These are phyloP conservation scores for Taxillus chinensis DNA, from an alignment of 164 flowering plant genomes.

Conservation along the genomic window DNA sequence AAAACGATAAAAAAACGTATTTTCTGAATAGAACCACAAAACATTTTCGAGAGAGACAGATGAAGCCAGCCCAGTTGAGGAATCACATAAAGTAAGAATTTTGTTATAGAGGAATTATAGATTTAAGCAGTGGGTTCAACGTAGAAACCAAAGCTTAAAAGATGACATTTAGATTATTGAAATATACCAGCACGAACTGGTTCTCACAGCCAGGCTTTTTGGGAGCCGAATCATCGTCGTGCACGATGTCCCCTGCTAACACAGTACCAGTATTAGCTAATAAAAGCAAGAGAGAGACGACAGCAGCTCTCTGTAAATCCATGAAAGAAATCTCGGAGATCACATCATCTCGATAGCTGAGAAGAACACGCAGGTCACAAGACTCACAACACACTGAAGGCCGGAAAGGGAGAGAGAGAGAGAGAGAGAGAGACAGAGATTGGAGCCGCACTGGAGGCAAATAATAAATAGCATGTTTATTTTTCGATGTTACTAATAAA, in stretches of 20 bases:
- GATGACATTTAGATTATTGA: background rate
- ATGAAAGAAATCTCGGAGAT: slow-evolving; percentile 11
- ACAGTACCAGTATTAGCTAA: slow-evolving; percentile 20
- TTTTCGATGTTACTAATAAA: too few relatives aligned
- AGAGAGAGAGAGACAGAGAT: too few relatives aligned
- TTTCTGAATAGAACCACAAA: background rate
- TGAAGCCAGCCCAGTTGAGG: slow-evolving; percentile 19
- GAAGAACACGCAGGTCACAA: too few relatives aligned
- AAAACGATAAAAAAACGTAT: background rate
- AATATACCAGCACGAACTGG: slow-evolving; percentile 70
- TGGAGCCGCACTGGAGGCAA: too few relatives aligned
- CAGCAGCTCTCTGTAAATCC: slow-evolving; percentile 24
- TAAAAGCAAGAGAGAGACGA: slow-evolving; percentile 13
- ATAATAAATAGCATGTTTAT: too few relatives aligned
- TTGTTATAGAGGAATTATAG: too few relatives aligned
- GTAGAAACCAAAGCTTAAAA: slow-evolving; percentile 4
- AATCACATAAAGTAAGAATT: slow-evolving; percentile 1
- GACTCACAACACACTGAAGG: too few relatives aligned
- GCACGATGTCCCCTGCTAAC: slow-evolving; percentile 71
- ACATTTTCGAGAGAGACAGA: slow-evolving; percentile 1
- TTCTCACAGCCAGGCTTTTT: slow-evolving; percentile 90
- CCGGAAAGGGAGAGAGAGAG: too few relatives aligned
- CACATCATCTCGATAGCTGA: too few relatives aligned
- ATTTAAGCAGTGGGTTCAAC: slow-evolving; percentile 10
- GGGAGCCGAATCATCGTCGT: slow-evolving; percentile 65